Evolutionary conservation across 352 stramenopile species (phyloP), one percentile per base, ranked within the genome.

Genomic region (Phytophthora pini): DNA sequence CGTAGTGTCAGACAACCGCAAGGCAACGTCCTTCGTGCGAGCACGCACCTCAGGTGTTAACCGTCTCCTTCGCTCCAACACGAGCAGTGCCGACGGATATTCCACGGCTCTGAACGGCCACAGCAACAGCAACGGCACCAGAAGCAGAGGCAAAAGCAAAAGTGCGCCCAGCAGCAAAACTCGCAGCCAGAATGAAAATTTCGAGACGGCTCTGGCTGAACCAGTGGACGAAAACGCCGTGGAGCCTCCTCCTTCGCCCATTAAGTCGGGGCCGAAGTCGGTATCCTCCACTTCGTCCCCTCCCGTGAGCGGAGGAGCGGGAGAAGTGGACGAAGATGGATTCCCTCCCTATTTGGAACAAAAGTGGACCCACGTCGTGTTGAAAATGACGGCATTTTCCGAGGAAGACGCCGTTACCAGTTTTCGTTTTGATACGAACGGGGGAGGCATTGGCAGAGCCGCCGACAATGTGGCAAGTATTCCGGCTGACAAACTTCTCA

Each of bases 331-430:
- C 39, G 71, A 76, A 36, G 70, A 82, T 27, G 61, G 62, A 2
- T 46, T 64, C 4, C 40, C 68, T 9, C 31, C 48, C 0, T 83
- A 72, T 56, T 27, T 72, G 24, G 74, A 85, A 29, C 79, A 79
- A 20, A 75, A 75, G 8, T 92, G 83, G 85, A 87, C 61, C 1
- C 67, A 93, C 43, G 68, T 95, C 52, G 85, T 95, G 56, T 64
- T 95, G 15, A 95, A 95, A 69, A 95, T 95, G 87, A 92, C 84
- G 24, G 77, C 82, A 0, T 90, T 92, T 40, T 84, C 81, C 0
- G 84, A 93, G 41, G 83, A 93, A 11, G 84, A 95, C 58, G 47
- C 76, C 5, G 56, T 91, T 17, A 95, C 87, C 43, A 92, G 80
- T 65, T 95, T 95, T 46, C 69, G 78, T 0, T 91, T 95, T 62